Percentiles rank a stretch among this genome's conserved stretches.
Evolutionary conservation across 2,329 filamentous ascomycete genomes (phyloP).

Genomic region (Emergomyces orientalis): DNA sequence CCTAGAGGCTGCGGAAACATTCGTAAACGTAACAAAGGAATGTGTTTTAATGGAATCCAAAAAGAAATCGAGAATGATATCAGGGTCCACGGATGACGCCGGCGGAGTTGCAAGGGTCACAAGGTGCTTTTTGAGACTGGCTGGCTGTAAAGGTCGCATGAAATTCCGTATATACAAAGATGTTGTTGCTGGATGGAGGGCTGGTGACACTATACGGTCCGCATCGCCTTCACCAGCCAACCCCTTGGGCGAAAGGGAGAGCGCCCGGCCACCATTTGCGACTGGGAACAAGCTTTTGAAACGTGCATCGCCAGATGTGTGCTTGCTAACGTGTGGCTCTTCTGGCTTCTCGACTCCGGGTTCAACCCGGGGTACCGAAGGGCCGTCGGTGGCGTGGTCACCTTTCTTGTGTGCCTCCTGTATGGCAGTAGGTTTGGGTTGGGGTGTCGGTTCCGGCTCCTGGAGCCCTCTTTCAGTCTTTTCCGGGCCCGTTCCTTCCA

Average conservation of each 20-base stretch:
- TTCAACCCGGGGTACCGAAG: slow-evolving; percentile 8
- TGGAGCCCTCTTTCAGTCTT: slow-evolving; percentile 3
- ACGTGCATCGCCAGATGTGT: slow-evolving; percentile 33
- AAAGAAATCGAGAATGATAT: slow-evolving; percentile 59
- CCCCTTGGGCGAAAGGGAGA: slow-evolving; percentile 21
- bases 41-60: slow-evolving; percentile 82
- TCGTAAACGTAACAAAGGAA: slow-evolving; percentile 67
- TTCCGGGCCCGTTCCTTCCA: slow-evolving; percentile 7
- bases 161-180: slow-evolving; percentile 85
- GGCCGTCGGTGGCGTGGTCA: slow-evolving; percentile 6
- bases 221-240: slow-evolving; percentile 29
- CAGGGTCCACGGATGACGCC: slow-evolving; percentile 41
- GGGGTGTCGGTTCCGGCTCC: slow-evolving; percentile 1
- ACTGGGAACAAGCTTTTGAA: slow-evolving; percentile 42
- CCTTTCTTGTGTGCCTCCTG: slow-evolving; percentile 6
- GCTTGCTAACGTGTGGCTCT: slow-evolving; percentile 22
- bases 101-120: slow-evolving; percentile 56
- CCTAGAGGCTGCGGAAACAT: slow-evolving; percentile 60
- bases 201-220: slow-evolving; percentile 40
- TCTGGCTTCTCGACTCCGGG: slow-evolving; percentile 19
- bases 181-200: slow-evolving; percentile 61
- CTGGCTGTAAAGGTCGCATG: slow-evolving; percentile 71
- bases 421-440: background rate
- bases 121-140: slow-evolving; percentile 59
- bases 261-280: slow-evolving; percentile 20